Evolutionary conservation across 2,329 filamentous ascomycete genomes (phyloP), one percentile per base, ranked within the genome.

Genomic region (Talaromyces pinophilus): DNA sequence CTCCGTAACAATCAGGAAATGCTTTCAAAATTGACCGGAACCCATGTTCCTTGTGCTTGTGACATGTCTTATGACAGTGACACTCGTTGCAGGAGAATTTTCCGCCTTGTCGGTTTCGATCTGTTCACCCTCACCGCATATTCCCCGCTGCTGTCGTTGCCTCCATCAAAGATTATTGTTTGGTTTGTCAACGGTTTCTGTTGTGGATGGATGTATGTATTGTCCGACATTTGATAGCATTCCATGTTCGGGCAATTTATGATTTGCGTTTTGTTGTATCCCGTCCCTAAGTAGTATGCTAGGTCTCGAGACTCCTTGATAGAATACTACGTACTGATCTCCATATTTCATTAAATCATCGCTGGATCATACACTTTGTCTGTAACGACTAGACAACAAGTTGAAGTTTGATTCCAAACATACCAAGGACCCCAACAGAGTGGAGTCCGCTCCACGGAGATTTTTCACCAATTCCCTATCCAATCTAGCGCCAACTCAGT

Each of bases 401-500:
- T 19, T 33, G 50, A 54, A 28, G 50, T 30, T 54, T 54, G 50
- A 54, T 30, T 28, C 11, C 17, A 54, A 33, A 54, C 54, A 57
- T 22, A 40, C 33, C 33, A 19, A 57, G n/a, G 33, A 38, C 5
- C 54, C n/a, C 30, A 57, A 40, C 28, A 17, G 38, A 30, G 38
- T 61, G 40, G 42, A 46, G 25, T 44, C 15, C 6, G 11, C 38
- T 42, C 57, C 57, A 61, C 48, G 48, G 61, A 55, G 61, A 63
- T 63, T 55, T 54, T 48, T 48, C 42, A 13, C 33, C 28, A 35
- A 22, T 42, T 62, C 60, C 33, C 10, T 38, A 17, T 57, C 33
- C 33, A 40, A 38, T 40, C n/a, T 60, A 44, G 38, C 38, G 38
- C 38, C 50, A 54, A 33, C 2, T 54, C 25, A 54, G 25, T 28